Conservation (phyloP, 1,284 basidiomycete genomes). For the Thelephora terrestris region DNA sequence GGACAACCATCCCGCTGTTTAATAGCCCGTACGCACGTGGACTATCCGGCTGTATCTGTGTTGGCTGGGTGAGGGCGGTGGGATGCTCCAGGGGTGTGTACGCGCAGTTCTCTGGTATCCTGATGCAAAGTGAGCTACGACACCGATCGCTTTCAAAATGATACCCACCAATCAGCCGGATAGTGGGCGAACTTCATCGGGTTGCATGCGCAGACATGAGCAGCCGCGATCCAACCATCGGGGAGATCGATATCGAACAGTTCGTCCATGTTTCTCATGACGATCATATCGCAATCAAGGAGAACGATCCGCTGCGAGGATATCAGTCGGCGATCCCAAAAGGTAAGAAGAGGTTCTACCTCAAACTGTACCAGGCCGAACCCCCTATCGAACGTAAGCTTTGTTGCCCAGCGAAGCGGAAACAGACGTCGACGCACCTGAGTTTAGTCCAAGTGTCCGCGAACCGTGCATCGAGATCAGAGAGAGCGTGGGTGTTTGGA, state of each 20-base stretch:
- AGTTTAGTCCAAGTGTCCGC: conserved; percentile 88
- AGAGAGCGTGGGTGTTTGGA: conserved; percentile 37
- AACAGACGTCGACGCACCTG: conserved; percentile 35
- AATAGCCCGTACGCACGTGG: conserved; percentile 72
- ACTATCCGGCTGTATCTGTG: conserved; percentile 35
- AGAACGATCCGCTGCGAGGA: conserved; percentile 62
- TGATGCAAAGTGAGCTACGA: conserved; percentile 22
- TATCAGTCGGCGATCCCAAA: conserved; percentile 4
- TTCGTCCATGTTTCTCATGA: conserved; percentile 86
- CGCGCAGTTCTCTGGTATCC: conserved; percentile 85
- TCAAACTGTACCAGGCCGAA: conserved; percentile 74
- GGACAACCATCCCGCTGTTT: conserved; percentile 84
- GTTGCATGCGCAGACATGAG: conserved; percentile 90
- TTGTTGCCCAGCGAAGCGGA: conserved; percentile 1
- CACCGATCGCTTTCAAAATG: not conserved
- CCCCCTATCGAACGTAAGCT: conserved; percentile 32
- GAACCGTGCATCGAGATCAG: conserved; percentile 56
- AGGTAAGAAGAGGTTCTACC: conserved; percentile 30
- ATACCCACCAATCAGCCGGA: conserved; percentile 75
- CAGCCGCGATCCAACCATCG: conserved; percentile 70
- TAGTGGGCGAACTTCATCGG: conserved; percentile 79
- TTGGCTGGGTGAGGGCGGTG: conserved; percentile 33
- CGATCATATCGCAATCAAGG: conserved; percentile 88
- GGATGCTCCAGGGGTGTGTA: conserved; percentile 58
- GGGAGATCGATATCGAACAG: conserved; percentile 66